Evolutionary conservation across 495 filamentous ascomycete species (phyloP).

Genomic region (Wilcoxina mikolae): DNA sequence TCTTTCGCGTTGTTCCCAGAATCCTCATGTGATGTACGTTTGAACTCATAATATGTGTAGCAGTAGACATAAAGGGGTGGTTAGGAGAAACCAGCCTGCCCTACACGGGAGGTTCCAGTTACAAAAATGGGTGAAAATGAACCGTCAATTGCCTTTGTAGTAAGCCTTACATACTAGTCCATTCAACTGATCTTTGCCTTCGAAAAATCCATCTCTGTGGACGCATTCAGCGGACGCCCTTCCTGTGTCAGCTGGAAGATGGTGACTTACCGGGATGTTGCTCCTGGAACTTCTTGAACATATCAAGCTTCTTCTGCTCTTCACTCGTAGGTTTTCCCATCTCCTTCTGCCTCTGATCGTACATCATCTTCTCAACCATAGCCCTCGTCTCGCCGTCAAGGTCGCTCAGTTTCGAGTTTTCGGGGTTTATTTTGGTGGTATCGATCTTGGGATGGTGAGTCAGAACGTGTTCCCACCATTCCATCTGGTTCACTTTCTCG

Average conservation of each 20-base stretch:
- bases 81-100: no score
- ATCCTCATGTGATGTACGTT: no score
- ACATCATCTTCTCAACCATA: constrained; percentile 99
- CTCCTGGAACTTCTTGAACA: constrained; percentile 79
- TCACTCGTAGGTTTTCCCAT: constrained; percentile 73
- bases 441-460: constrained; percentile 77
- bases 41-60: no score
- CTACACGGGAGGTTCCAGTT: no score
- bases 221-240: background rate
- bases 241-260: background rate
- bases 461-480: constrained; percentile 93
- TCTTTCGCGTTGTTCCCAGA: no score
- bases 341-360: constrained; percentile 94
- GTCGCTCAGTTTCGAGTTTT: constrained; percentile 77
- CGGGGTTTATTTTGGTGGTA: constrained; percentile 83
- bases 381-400: constrained; percentile 85
- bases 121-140: no score
- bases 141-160: background rate
- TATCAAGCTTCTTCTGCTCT: constrained; percentile 81
- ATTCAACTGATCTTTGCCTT: constrained; percentile 57
- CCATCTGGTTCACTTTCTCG: constrained; percentile 92
- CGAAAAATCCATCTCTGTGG: constrained; percentile 64
- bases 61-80: no score
- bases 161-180: background rate
- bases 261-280: constrained; percentile 42